Base-by-base conservation (phyloP, 164 flowering plant species). In the Chimonanthus praecox region DNA sequence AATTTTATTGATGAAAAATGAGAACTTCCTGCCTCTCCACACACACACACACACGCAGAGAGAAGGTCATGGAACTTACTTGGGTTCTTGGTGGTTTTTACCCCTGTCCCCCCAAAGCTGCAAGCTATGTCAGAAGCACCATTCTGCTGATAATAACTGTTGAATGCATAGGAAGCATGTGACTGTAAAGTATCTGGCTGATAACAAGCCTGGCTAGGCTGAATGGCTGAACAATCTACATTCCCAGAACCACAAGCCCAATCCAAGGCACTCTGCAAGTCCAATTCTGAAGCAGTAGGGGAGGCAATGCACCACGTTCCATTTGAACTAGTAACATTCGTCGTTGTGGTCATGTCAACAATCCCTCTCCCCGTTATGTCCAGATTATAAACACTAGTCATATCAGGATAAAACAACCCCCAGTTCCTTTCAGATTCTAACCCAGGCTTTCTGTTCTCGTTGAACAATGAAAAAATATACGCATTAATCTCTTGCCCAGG, bases 171-270 rank as follows among this genome's bases (percentile, higher is more conserved):
- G 4, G 99, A 95, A 58, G 99, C 96, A 83, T 95, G 99, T 16
- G 99, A 93, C 2, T 80, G 83, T 50, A 86, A 64, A 72, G 80
- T 88, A 79, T 95, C 97, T 1, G 99, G 99, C 78, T 90, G 92
- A 80, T 81, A 93, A 78, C 99, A 95, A 73, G 97, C 89, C 77
- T 92, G 98, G 82, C 97, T 93, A 65, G 97, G 97, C 81, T 93
- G 99, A 69, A 95, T 87, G 47, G 98, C 87, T 3, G 98, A 87
- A 69, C 99, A 95, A 75, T 95, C 99, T 49, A 93, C 97, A 74
- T 90, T 90, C 61, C 97, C 99, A 13, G 94, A 64, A 47, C 98
- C 94, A 80, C 99, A 95, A 45, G 98, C 98, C 98, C 98, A 95
- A 79, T 95, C 89, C 64, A 94, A 66, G 4, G 92, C 99, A 80